Conservation (phyloP, 345 rosid genomes). For the Eucalyptus cloeziana region DNA sequence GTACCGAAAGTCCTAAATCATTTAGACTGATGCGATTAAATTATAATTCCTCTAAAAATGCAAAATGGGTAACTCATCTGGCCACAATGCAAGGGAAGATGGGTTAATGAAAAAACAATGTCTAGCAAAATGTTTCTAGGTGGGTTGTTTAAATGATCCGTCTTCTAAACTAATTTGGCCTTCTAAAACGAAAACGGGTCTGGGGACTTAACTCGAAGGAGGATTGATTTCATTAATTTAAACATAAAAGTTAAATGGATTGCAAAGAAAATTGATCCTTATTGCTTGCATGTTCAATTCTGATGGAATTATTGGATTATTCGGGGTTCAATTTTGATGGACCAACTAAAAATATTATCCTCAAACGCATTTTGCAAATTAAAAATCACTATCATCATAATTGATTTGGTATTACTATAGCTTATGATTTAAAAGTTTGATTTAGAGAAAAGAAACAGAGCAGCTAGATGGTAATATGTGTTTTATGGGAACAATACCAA, state of each 20-base stretch:
- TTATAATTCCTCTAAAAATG: neutral
- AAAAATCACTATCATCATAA: neutral
- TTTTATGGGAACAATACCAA: neutral
- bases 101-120: neutral
- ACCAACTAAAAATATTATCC: neutral
- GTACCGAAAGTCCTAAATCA: neutral
- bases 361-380: neutral
- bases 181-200: neutral
- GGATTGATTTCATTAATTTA: neutral
- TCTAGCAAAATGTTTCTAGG: neutral
- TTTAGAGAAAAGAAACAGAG: neutral
- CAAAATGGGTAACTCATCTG: neutral
- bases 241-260: no score
- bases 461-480: neutral
- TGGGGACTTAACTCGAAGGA: neutral
- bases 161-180: neutral
- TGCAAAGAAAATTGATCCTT: neutral
- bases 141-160: neutral
- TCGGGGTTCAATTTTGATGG: neutral
- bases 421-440: neutral
- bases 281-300: neutral
- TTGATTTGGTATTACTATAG: neutral
- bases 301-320: neutral
- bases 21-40: neutral
- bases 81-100: neutral